Conservation (phyloP, 2,329 filamentous ascomycete species). For the Apiospora arundinis region DNA sequence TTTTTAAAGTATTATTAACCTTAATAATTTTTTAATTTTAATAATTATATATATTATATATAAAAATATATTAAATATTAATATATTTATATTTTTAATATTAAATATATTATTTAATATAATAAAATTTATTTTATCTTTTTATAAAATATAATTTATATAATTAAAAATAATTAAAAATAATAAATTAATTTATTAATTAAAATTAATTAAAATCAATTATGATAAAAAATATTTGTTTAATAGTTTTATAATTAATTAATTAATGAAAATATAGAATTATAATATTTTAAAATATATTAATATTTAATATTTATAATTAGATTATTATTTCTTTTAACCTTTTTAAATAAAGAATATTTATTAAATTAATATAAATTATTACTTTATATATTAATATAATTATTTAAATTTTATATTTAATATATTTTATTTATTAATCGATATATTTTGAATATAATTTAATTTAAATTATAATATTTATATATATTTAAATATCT, state of each 20-base stretch:
- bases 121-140: not conserved
- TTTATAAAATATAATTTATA: not conserved
- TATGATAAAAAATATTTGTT: not conserved
- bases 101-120: not conserved
- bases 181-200: too few relatives aligned
- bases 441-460: too few relatives aligned
- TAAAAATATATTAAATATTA: slow-evolving; percentile 1
- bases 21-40: not conserved
- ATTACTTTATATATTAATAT: not conserved
- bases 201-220: not conserved
- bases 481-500: too few relatives aligned
- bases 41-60: not conserved
- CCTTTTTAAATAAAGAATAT: not conserved
- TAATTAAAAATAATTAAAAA: not conserved
- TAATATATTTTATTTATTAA: too few relatives aligned
- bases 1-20: not conserved
- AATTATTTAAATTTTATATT: not conserved
- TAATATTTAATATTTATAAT: not conserved
- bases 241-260: too few relatives aligned
- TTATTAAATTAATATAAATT: not conserved
- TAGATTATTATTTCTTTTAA: not conserved
- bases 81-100: slow-evolving; percentile 21
- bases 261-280: not conserved
- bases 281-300: not conserved
- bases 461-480: too few relatives aligned